A percentile compares a stretch with the other conserved stretches of the same genome.
phyloP scores from a whole-genome alignment of 768 basidiomycete species.

The Leccinum broughii region DNA sequence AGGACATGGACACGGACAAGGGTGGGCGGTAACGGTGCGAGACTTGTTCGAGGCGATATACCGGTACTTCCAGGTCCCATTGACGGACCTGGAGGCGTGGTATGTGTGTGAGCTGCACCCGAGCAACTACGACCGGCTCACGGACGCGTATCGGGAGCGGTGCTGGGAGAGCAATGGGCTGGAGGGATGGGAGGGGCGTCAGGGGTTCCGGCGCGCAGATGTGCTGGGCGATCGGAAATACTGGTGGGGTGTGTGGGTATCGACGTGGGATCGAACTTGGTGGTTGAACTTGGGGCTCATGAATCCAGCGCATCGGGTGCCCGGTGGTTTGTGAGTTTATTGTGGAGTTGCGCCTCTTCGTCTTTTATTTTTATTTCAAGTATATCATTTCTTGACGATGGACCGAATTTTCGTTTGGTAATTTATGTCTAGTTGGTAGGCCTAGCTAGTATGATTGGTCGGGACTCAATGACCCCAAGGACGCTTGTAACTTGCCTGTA shows the following conservation, averaged over 20 bases:
- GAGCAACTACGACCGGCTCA: slow-evolving; percentile 18
- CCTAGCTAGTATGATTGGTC: too few species aligned
- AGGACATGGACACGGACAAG: background rate
- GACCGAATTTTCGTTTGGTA: background rate
- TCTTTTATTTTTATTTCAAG: background rate
- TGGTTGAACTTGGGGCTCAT: slow-evolving; percentile 48
- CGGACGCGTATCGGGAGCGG: slow-evolving; percentile 33
- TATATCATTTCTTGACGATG: background rate
- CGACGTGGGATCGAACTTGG: slow-evolving; percentile 39
- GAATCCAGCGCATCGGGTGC: slow-evolving; percentile 17
- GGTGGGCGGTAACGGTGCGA: slow-evolving; percentile 37
- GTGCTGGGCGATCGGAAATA: slow-evolving; percentile 45
- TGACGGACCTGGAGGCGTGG: slow-evolving; percentile 36
- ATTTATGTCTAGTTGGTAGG: too few species aligned
- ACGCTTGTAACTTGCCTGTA: too few species aligned
- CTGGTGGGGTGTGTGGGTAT: slow-evolving; percentile 44
- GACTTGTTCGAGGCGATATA: slow-evolving; percentile 53
- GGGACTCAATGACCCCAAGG: too few species aligned
- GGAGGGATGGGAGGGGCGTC: slow-evolving; percentile 33
- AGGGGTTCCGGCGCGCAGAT: slow-evolving; percentile 46
- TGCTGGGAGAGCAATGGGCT: slow-evolving; percentile 42
- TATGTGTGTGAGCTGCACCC: slow-evolving; percentile 20
- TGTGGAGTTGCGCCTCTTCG: background rate
- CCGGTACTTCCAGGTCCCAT: slow-evolving; percentile 45
- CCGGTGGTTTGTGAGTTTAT: background rate